Percentiles rank a stretch among this genome's conserved stretches.
These are phyloP conservation scores for Stemphylium beticola DNA, from an alignment of 2,329 filamentous ascomycete species.

Conservation along the genomic window DNA sequence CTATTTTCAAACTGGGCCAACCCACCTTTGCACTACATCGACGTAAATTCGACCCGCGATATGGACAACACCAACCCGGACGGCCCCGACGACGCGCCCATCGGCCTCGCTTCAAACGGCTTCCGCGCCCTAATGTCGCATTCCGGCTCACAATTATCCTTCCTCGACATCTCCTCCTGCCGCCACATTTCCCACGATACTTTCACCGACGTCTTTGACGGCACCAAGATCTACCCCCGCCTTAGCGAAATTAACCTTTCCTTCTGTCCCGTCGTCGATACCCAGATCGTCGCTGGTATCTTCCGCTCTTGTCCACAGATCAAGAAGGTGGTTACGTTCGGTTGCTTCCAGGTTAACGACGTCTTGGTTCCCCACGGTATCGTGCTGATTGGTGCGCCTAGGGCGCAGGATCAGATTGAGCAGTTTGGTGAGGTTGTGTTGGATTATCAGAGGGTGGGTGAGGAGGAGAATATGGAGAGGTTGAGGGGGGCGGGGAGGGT, in stretches of 20 bases:
- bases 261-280: slow-evolving; percentile 73
- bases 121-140: slow-evolving; percentile 85
- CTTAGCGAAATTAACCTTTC: slow-evolving; percentile 77
- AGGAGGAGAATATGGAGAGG: slow-evolving; percentile 11
- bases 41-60: slow-evolving; percentile 79
- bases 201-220: slow-evolving; percentile 76
- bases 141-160: slow-evolving; percentile 69
- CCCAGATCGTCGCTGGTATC: slow-evolving; percentile 67
- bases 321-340: slow-evolving; percentile 65
- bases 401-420: slow-evolving; percentile 63
- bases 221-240: slow-evolving; percentile 66
- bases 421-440: slow-evolving; percentile 52
- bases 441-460: slow-evolving; percentile 37
- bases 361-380: slow-evolving; percentile 63
- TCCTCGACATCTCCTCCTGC: slow-evolving; percentile 81
- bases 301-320: slow-evolving; percentile 68
- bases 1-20: slow-evolving; percentile 83
- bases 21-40: slow-evolving; percentile 70
- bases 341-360: slow-evolving; percentile 65
- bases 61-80: slow-evolving; percentile 74
- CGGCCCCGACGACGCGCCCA: slow-evolving; percentile 61
- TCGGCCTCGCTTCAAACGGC: slow-evolving; percentile 77
- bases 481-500: slow-evolving; percentile 21
- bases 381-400: slow-evolving; percentile 65
- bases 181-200: slow-evolving; percentile 77